These are phyloP conservation scores for Vigna unguiculata DNA, from an alignment of 306 rosid species.

Conservation along the genomic window DNA sequence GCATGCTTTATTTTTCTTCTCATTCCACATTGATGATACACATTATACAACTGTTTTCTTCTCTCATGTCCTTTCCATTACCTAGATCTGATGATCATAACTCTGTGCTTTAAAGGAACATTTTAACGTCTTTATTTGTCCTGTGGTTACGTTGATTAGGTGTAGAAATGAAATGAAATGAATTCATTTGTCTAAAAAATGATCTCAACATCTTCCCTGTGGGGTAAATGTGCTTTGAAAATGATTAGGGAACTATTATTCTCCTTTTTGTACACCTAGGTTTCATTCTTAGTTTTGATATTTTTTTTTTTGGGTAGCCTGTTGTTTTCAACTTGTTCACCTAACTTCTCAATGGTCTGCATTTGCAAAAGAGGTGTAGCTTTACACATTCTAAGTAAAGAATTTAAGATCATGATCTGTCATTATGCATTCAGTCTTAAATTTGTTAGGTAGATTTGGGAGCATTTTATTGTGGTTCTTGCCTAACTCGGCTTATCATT, in stretches of 20 bases:
- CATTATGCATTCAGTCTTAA: conserved; percentile 5
- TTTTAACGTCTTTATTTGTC: background rate
- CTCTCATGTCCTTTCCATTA: conserved; percentile 11
- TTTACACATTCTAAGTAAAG: background rate
- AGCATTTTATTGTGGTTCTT: conserved; percentile 19
- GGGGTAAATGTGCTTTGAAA: background rate
- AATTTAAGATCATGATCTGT: background rate
- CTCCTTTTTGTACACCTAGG: conserved; percentile 34
- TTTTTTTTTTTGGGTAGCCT: background rate
- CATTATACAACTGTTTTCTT: too few relatives aligned
- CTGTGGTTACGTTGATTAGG: background rate
- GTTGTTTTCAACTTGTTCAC: background rate
- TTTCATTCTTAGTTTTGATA: conserved; percentile 1
- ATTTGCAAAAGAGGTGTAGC: conserved; percentile 14
- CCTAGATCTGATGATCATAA: conserved; percentile 19
- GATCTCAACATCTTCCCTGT: background rate
- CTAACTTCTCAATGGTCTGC: background rate
- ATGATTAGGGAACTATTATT: conserved; percentile 23
- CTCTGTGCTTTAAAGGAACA: background rate
- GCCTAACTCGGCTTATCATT: background rate
- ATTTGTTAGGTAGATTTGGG: conserved; percentile 12
- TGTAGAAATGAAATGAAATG: conserved; percentile 2
- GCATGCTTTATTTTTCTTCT: conserved; percentile 9
- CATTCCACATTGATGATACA: too few relatives aligned
- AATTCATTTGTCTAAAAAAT: background rate